Percentiles rank a stretch among this genome's conserved stretches.
Evolutionary conservation across 805 yeast species (phyloP).

Genomic region (Starmerella stigmatis): DNA sequence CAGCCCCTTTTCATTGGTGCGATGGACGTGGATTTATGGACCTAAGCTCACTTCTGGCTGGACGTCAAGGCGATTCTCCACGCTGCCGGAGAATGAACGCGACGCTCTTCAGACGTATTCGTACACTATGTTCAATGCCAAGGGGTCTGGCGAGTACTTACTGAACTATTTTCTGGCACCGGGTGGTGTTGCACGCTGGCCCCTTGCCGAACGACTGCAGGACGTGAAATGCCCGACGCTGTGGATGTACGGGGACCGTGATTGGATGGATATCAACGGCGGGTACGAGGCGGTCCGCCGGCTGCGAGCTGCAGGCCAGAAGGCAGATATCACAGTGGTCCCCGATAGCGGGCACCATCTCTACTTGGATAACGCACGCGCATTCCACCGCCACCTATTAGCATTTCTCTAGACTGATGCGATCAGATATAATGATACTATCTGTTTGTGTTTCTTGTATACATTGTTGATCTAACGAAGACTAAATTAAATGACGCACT

Average conservation of each 20-base stretch:
- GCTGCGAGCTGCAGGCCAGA: slow-evolving; percentile 21
- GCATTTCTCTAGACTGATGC: neutral
- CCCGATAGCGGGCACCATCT: slow-evolving; percentile 62
- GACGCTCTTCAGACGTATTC: slow-evolving; percentile 62
- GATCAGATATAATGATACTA: neutral
- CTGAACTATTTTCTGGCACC: slow-evolving; percentile 74
- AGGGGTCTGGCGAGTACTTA: slow-evolving; percentile 90
- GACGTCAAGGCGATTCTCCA: slow-evolving; percentile 72
- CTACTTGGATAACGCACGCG: slow-evolving; percentile 51
- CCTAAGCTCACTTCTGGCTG: slow-evolving; percentile 80
- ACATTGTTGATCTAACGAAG: neutral
- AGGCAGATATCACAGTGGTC: slow-evolving; percentile 31
- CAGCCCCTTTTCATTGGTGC: slow-evolving; percentile 73
- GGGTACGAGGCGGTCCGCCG: slow-evolving; percentile 32
- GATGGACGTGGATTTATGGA: slow-evolving; percentile 72
- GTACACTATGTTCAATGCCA: slow-evolving; percentile 72
- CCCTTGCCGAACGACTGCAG: slow-evolving; percentile 46
- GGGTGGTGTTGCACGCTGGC: slow-evolving; percentile 80
- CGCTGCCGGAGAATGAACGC: slow-evolving; percentile 38
- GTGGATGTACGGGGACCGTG: slow-evolving; percentile 79
- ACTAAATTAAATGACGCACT: too few relatives aligned
- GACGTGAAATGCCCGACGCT: slow-evolving; percentile 44
- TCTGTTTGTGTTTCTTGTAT: neutral
- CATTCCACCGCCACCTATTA: slow-evolving; percentile 36
- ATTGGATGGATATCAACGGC: slow-evolving; percentile 51